Percentiles rank a stretch among this genome's conserved stretches.
phyloP scores from a whole-genome alignment of 768 basidiomycete species.

The Sarcomyxa edulis region DNA sequence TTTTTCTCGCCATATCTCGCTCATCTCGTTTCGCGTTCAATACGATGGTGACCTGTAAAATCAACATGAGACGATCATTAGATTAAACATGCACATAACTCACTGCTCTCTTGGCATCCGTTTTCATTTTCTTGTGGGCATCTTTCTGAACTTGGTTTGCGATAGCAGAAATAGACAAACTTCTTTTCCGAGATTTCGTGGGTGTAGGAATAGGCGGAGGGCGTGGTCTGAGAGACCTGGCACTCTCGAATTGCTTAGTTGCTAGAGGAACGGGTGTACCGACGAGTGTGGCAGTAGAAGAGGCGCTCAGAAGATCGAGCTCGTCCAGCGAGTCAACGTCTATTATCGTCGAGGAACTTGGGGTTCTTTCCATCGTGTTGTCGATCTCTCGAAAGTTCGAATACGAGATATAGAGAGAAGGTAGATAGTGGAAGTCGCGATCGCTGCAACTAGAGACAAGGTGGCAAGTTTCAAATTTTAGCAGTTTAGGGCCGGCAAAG shows the following conservation, averaged over 20 bases:
- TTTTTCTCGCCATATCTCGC: slow-evolving; percentile 35
- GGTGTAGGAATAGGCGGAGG: neutral
- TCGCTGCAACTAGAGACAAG: too few species aligned
- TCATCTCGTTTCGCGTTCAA: slow-evolving; percentile 28
- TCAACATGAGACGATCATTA: neutral
- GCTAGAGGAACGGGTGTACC: too few species aligned
- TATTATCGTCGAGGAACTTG: neutral
- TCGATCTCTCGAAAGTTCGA: too few species aligned
- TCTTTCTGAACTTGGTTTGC: neutral
- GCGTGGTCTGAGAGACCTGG: too few species aligned
- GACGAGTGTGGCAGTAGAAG: too few species aligned
- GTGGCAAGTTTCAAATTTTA: too few species aligned
- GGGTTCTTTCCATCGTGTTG: too few species aligned
- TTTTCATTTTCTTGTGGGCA: slow-evolving; percentile 6
- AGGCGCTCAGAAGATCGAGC: slow-evolving; percentile 3
- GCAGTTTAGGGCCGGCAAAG: slow-evolving; percentile 6
- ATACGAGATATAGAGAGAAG: too few species aligned
- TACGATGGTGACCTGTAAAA: slow-evolving; percentile 32
- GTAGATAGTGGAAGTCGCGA: neutral
- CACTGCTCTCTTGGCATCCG: slow-evolving; percentile 9
- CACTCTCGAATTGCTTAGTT: too few species aligned
- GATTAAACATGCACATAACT: neutral
- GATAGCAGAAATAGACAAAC: slow-evolving; percentile 1
- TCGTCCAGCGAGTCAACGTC: slow-evolving; percentile 5
- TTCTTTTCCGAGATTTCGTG: slow-evolving; percentile 3